phyloP scores from a whole-genome alignment of 805 yeast genomes.

The Ogataea kodamae region DNA sequence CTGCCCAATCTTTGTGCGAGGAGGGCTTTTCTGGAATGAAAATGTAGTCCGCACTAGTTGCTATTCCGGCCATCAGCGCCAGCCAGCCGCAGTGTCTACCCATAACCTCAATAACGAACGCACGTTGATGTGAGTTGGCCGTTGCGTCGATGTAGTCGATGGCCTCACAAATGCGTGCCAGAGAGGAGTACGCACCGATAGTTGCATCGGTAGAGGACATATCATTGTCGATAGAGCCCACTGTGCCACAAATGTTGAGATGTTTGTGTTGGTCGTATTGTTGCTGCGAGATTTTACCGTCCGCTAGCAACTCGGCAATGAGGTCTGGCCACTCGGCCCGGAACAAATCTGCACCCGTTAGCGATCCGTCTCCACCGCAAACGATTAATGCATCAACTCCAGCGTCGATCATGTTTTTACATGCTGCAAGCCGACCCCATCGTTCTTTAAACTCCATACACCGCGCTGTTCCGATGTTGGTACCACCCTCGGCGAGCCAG shows the following conservation, averaged over 20 bases:
- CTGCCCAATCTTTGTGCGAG: slow-evolving; percentile 57
- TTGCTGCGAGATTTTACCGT: slow-evolving; percentile 42
- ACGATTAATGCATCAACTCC: slow-evolving; percentile 79
- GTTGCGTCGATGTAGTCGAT: slow-evolving; percentile 83
- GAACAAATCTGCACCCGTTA: slow-evolving; percentile 78
- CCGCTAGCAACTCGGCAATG: slow-evolving; percentile 50
- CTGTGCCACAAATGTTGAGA: slow-evolving; percentile 69
- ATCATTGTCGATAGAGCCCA: slow-evolving; percentile 82
- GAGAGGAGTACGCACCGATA: slow-evolving; percentile 76
- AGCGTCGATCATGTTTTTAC: slow-evolving; percentile 59
- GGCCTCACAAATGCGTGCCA: slow-evolving; percentile 69
- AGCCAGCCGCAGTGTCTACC: slow-evolving; percentile 91
- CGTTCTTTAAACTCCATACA: slow-evolving; percentile 65
- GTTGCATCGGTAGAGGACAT: slow-evolving; percentile 84
- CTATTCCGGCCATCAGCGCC: slow-evolving; percentile 75
- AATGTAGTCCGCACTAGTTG: slow-evolving; percentile 77
- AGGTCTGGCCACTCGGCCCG: slow-evolving; percentile 76
- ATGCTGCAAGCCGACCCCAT: slow-evolving; percentile 60
- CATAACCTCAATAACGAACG: slow-evolving; percentile 83
- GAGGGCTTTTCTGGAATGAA: slow-evolving; percentile 81
- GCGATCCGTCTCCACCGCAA: slow-evolving; percentile 82
- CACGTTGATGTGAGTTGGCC: slow-evolving; percentile 78
- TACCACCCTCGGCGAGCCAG: slow-evolving; percentile 69
- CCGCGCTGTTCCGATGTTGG: slow-evolving; percentile 76
- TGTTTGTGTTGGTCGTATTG: slow-evolving; percentile 48